Evolutionary conservation across 225 moss, liverwort and hornwort genomes (phyloP).

Genomic region (Physcomitrellopsis africana): DNA sequence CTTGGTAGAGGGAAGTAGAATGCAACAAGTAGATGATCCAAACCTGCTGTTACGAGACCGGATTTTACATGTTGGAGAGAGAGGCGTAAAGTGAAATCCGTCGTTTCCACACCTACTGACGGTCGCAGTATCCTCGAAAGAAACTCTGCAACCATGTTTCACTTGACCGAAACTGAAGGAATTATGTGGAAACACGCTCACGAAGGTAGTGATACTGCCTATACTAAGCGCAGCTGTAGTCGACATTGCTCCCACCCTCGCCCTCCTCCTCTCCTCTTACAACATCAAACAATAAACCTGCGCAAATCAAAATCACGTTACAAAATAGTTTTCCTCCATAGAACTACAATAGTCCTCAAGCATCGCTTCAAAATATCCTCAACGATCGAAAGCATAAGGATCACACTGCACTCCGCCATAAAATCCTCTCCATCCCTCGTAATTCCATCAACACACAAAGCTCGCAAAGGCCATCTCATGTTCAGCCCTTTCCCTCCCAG

Average conservation of each 20-base stretch:
- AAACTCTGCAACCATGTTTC: slow-evolving; percentile 52
- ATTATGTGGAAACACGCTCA: slow-evolving; percentile 46
- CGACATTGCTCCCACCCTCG: slow-evolving; percentile 36
- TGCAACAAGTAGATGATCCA: not conserved
- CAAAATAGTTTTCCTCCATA: too few relatives aligned
- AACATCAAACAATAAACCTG: slow-evolving; percentile 1
- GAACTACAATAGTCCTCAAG: too few relatives aligned
- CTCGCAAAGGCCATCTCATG: too few relatives aligned
- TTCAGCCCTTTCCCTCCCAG: too few relatives aligned
- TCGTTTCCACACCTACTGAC: slow-evolving; percentile 41
- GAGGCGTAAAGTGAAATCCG: slow-evolving; percentile 46
- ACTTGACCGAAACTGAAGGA: slow-evolving; percentile 46
- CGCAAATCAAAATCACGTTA: slow-evolving; percentile 20
- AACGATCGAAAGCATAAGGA: too few relatives aligned
- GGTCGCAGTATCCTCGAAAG: slow-evolving; percentile 45
- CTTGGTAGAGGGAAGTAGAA: not conserved
- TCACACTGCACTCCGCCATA: too few relatives aligned
- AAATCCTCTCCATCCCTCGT: too few relatives aligned
- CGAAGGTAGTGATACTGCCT: slow-evolving; percentile 35
- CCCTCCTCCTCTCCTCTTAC: slow-evolving; percentile 3
- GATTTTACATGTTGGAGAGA: slow-evolving; percentile 65
- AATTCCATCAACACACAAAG: too few relatives aligned
- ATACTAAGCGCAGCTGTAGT: slow-evolving; percentile 35
- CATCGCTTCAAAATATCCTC: too few relatives aligned
- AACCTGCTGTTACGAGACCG: slow-evolving; percentile 69